phyloP scores from a whole-genome alignment of 106 monocot genomes.

The Allium sativum region DNA sequence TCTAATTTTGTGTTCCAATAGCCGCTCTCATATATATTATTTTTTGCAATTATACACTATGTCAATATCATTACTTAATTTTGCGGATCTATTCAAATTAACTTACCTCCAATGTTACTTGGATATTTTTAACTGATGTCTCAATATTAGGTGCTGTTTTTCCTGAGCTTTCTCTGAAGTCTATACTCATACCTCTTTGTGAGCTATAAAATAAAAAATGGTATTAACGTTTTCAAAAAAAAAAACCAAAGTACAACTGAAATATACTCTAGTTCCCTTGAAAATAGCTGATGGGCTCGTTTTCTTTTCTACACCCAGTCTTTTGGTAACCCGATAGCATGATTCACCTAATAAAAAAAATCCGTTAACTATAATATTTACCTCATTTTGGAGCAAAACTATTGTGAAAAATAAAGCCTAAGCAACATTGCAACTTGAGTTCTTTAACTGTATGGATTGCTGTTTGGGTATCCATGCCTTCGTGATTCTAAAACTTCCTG shows the following conservation, averaged over 20 bases:
- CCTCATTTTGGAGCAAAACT: no score
- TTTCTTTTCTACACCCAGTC: slow-evolving; percentile 64
- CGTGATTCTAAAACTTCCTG: no score
- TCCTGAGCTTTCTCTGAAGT: slow-evolving; percentile 76
- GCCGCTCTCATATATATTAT: no score
- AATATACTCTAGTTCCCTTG: slow-evolving; percentile 70
- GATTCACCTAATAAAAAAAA: slow-evolving; percentile 80
- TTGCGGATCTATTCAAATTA: no score
- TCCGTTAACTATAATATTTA: no score
- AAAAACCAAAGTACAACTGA: slow-evolving; percentile 16
- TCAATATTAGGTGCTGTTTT: slow-evolving; percentile 44
- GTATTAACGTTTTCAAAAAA: not conserved
- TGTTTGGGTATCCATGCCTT: no score
- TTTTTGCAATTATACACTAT: no score
- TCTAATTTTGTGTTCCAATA: no score
- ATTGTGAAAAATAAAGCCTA: no score
- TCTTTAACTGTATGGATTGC: no score
- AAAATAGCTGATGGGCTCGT: slow-evolving; percentile 42
- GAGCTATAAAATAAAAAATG: slow-evolving; percentile 13
- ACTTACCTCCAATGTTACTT: slow-evolving; percentile 80
- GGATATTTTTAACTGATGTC: slow-evolving; percentile 84
- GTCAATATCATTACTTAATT: no score
- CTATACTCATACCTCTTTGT: slow-evolving; percentile 72
- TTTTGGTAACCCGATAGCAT: slow-evolving; percentile 53
- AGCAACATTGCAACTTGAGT: no score